Base-by-base conservation (phyloP, 2,329 filamentous ascomycete genomes). In the Colletotrichum spinosum region DNA sequence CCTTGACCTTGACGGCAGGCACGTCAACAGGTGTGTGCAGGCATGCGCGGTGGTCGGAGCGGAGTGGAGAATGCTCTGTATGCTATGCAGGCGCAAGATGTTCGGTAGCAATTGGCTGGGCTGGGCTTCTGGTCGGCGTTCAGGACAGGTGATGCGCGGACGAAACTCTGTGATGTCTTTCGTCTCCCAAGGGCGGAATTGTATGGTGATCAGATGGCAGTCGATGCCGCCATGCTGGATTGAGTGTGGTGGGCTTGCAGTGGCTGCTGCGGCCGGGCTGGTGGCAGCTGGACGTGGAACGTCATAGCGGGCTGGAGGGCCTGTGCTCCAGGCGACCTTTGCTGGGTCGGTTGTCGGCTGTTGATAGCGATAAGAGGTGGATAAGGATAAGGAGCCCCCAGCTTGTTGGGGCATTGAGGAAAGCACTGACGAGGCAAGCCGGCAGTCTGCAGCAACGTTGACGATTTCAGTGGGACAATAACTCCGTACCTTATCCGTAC, bases 151-250 rank as follows among this genome's bases (percentile, higher is more conserved):
- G 55, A 51, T 37, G 35, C n/a, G 17, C 25, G 39, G n/a, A 35
- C 42, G 45, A 49, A 44, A 15, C 42, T 13, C 15, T 44, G 13
- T 12, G 55, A 63, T 58, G 60, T 65, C 51, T 58, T 52, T 61
- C 46, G 25, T 48, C 51, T 25, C 35, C 37, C 58, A 56, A 57
- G 62, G 62, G 62, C 52, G 58, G 58, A 52, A 62, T 56, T 64
- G 60, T 46, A 50, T 46, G 57, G 62, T 62, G 58, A 58, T 65
- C 62, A 65, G 52, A 65, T 65, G 62, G 49, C 62, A 62, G 58
- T 41, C 38, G 49, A 48, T 33, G 58, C 52, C 39, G 45, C 39
- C 56, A 35, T 17, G 44, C 42, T 59, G 50, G 55, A 53, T 33
- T 17, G 25, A 25, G 25, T 64, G 54, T 34, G 37, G 44, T 57